Base-by-base conservation (phyloP, 2,329 filamentous ascomycete genomes). In the Helotiales sp. region DNA sequence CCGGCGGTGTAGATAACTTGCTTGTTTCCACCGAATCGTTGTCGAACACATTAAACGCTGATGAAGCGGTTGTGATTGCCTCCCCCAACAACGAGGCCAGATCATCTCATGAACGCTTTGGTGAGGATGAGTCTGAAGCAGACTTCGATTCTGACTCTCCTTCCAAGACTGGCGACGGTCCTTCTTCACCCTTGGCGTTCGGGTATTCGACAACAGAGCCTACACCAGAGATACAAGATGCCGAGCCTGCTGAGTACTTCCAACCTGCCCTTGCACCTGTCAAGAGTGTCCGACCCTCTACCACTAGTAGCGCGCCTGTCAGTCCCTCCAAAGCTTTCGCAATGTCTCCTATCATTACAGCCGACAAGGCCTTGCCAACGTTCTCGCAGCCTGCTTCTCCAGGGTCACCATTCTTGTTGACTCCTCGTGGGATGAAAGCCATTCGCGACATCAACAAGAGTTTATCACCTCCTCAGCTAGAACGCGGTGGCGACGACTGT, bases 221-320 rank as follows among this genome's bases (percentile, higher is more conserved):
- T 48, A 57, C 57, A n/a, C 59, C 58, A 5, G 61, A 64, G 49
- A 58, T 64, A 22, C 48, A 52, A 17, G 49, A 62, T 42, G 55
- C 61, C 19, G 61, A 66, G 48, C 58, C 62, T 49, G 56, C 60
- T n/a, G 54, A 61, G 33, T 63, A 64, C 27, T 66, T 66, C 40
- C 59, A 40, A 13, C 61, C 60, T 25, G 19, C 52, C 1, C 33
- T 63, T 4, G 57, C 59, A 17, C 61, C 59, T 27, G 42, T 59
- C 29, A 59, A 54, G 24, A 58, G 31, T 12, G 25, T 19, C n/a
- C 34, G 34, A 1, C 47, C 51, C 29, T 17, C 27, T 5, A 7
- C 17, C 13, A 24, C n/a, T 10, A 17, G 34, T 5, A 34, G 19
- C 15, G 24, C 15, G 22, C 42, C 42, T 19, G 13, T 22, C 52